Conservation (phyloP, 441 rosid species). For the Gossypium davidsonii region DNA sequence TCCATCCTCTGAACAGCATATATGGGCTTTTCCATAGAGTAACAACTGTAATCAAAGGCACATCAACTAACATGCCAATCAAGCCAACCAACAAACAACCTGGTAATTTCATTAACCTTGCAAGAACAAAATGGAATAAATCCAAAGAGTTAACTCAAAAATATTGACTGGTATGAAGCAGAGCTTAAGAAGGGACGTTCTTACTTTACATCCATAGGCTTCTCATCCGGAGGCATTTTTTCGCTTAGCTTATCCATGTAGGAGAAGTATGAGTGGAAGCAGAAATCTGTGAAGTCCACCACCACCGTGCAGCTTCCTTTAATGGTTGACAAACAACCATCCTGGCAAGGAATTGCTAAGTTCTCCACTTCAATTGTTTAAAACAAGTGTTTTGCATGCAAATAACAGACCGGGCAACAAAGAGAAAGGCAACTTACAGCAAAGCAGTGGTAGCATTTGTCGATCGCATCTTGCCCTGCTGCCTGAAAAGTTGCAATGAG, state of each 20-base stretch:
- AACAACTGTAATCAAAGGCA: constrained; percentile 47
- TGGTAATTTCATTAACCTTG: constrained; percentile 57
- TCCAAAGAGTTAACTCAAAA: not conserved
- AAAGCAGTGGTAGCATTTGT: constrained; percentile 71
- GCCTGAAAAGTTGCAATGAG: constrained; percentile 75
- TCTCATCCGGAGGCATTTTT: constrained; percentile 39
- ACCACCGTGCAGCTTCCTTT: constrained; percentile 66
- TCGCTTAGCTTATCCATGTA: constrained; percentile 77
- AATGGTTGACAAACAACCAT: constrained; percentile 60
- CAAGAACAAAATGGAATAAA: constrained; percentile 9
- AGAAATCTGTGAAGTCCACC: constrained; percentile 65
- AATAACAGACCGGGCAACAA: not conserved
- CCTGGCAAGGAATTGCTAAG: constrained; percentile 26
- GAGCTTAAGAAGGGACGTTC: not conserved
- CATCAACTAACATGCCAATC: constrained; percentile 57
- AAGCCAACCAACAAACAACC: constrained; percentile 55
- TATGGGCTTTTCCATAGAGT: constrained; percentile 81
- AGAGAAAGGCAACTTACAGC: constrained; percentile 31
- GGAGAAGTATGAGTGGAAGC: constrained; percentile 87
- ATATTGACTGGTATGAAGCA: not conserved
- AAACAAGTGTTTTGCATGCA: not conserved
- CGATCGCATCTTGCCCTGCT: constrained; percentile 47
- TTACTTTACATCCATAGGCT: constrained; percentile 59
- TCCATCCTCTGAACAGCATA: constrained; percentile 84
- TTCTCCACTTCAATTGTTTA: not conserved